Evolutionary conservation across 805 yeast species (phyloP), one percentile per base, ranked within the genome.

Genomic region (Brettanomyces naardenensis): DNA sequence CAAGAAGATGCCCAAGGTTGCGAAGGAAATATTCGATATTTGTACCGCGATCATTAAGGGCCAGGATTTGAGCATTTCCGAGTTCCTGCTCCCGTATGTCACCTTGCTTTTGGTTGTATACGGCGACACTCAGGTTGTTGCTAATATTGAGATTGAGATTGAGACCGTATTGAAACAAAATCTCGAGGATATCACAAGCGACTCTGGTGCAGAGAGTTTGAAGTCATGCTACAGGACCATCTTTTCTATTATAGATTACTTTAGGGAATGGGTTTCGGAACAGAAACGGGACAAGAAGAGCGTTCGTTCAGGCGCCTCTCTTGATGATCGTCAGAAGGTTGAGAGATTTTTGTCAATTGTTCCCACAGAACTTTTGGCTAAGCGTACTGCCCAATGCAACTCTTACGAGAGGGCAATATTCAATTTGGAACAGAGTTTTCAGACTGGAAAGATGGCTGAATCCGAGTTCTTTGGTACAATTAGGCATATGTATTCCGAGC

Each of bases 361-460:
- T 7, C 84, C 95, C 0, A 74, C 79, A 21, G 78, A 75, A 27
- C 53, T 83, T 18, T 66, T 92, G 49, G 96, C 95, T 0, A 66
- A 69, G 26, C 68, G 92, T 37, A 82, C 97, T 0, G 71, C 87
- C 1, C 87, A 87, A 45, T 84, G 94, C 43, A 84, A 78, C 33
- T 79, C 94, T 0, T 87, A 77, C 52, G 97, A 94, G 45, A 66
- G 97, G 33, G 88, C 97, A 0, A 77, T 90, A 6, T 64, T 89
- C 37, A 87, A 86, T 54, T 65, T 85, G 50, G 99, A 92, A 48
- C 85, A 85, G 49, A 76, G 83, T 43, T 73, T 72, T 42, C 62
- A 88, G 27, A 46, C 36, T 43, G 55, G 22, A 33, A 49, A 41
- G 25, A 56, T 63, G 44, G 65, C 50, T 15, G 54, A 67, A 37